Evolutionary conservation across 2,329 filamentous ascomycete genomes (phyloP).

Genomic region (Penicillium frequentans): DNA sequence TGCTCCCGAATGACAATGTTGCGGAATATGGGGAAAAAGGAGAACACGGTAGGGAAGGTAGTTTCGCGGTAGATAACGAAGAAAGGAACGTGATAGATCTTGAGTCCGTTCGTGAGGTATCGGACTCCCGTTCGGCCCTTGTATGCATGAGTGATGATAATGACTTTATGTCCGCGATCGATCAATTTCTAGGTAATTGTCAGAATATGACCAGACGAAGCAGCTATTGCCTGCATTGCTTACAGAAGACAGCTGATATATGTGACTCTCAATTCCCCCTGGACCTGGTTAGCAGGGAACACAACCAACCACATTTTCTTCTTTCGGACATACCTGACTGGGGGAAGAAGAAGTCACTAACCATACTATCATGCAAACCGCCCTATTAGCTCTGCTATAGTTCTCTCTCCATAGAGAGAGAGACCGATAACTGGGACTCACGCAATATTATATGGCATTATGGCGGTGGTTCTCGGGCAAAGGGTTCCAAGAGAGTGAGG

Average conservation of each 20-base stretch:
- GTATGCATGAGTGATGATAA: conserved; percentile 95
- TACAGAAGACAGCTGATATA: conserved; percentile 89
- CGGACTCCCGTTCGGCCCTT: conserved; percentile 86
- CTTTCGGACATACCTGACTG: conserved; percentile 64
- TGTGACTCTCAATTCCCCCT: conserved; percentile 94
- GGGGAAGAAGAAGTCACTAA: conserved; percentile 99
- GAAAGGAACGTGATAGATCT: conserved; percentile 97
- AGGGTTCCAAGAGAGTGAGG: conserved; percentile 10
- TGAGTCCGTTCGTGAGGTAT: conserved; percentile 95
- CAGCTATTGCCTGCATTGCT: conserved; percentile 12
- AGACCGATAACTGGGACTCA: conserved; percentile 37
- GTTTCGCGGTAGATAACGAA: conserved; percentile 91
- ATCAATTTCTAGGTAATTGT: conserved; percentile 70
- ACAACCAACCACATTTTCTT: background rate
- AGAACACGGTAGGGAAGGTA: conserved; percentile 96
- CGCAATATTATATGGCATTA: conserved; percentile 71
- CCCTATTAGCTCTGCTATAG: background rate
- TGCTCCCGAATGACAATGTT: conserved; percentile 93
- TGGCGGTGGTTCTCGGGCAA: conserved; percentile 25
- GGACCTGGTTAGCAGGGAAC: conserved; percentile 11
- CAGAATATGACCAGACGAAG: background rate
- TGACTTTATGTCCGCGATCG: conserved; percentile 95
- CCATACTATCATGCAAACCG: conserved; percentile 62
- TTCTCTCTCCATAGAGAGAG: background rate
- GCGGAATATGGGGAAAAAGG: conserved; percentile 95